Conservation (phyloP, 2,329 filamentous ascomycete species). For the Aspergillus sp. region DNA sequence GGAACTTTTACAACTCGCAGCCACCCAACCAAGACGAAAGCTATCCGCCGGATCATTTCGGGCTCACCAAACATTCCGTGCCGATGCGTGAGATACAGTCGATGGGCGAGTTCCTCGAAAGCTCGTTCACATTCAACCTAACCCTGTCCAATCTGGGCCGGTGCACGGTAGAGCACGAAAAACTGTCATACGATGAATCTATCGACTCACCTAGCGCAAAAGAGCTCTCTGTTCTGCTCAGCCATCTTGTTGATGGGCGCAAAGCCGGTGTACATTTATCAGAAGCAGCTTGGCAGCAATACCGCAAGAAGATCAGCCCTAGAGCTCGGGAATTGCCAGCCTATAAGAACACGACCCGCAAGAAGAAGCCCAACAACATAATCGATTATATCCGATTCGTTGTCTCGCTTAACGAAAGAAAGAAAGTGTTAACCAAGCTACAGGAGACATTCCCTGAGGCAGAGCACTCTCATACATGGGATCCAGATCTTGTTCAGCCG, state of each 20-base stretch:
- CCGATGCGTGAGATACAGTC: constrained; percentile 42
- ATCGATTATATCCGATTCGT: constrained; percentile 47
- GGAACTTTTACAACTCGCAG: constrained; percentile 54
- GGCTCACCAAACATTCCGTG: constrained; percentile 47
- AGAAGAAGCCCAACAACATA: constrained; percentile 35
- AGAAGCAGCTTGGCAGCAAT: constrained; percentile 38
- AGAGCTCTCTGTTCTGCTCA: constrained; percentile 42
- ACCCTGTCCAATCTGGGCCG: constrained; percentile 50
- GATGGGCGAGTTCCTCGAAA: constrained; percentile 41
- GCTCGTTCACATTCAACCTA: constrained; percentile 50
- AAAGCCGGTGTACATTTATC: constrained; percentile 47
- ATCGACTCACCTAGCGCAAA: constrained; percentile 36
- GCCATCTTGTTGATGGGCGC: constrained; percentile 47
- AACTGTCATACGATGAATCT: constrained; percentile 53
- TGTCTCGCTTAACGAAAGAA: constrained; percentile 34
- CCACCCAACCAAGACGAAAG: constrained; percentile 35
- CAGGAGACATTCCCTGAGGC: constrained; percentile 26
- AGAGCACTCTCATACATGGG: constrained; percentile 19
- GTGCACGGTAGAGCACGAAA: constrained; percentile 53
- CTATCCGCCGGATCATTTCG: constrained; percentile 44
- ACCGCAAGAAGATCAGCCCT: constrained; percentile 35
- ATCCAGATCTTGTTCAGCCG: constrained; percentile 36
- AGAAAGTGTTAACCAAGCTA: constrained; percentile 33
- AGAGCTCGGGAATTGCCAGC: constrained; percentile 32
- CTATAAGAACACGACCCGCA: constrained; percentile 32